Evolutionary conservation across 805 yeast genomes (phyloP).

Genomic region (Starmerella apicola): DNA sequence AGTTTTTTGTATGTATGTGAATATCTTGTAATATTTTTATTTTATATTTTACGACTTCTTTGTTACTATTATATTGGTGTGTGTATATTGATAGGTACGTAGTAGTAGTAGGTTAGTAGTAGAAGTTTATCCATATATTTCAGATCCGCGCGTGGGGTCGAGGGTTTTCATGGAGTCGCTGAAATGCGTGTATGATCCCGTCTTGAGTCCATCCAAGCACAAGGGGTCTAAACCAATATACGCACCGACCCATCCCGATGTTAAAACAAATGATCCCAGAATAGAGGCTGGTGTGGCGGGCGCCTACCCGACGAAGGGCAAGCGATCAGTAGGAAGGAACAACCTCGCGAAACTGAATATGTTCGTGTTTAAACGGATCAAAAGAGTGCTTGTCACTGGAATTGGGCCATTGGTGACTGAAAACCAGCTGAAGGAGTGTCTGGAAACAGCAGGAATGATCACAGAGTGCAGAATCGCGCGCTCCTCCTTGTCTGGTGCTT

Average conservation of each 20-base stretch:
- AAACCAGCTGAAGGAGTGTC: slow-evolving; percentile 2
- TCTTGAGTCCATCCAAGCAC: slow-evolving; percentile 4
- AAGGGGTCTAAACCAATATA: slow-evolving; percentile 7
- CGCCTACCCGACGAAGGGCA: not conserved
- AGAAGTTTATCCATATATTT: too few species aligned
- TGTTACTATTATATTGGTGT: too few species aligned
- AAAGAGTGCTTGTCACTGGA: slow-evolving; percentile 4
- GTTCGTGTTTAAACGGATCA: slow-evolving; percentile 5
- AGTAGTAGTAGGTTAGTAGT: too few species aligned
- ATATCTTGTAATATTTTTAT: too few species aligned
- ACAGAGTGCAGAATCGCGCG: slow-evolving; percentile 4
- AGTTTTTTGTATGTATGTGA: too few species aligned
- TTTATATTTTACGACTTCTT: too few species aligned
- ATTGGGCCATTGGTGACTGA: slow-evolving; percentile 9
- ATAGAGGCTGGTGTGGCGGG: not conserved
- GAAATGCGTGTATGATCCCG: slow-evolving; percentile 14
- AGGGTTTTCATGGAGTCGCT: too few species aligned
- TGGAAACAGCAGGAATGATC: slow-evolving; percentile 3
- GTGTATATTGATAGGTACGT: too few species aligned
- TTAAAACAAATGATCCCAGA: slow-evolving; percentile 7
- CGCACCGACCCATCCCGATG: not conserved
- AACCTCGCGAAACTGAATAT: slow-evolving; percentile 1
- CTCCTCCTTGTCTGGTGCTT: slow-evolving; percentile 11
- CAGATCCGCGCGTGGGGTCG: too few species aligned
- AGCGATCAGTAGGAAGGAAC: slow-evolving; percentile 1